These are phyloP conservation scores for Diaporthe sp. DNA, from an alignment of 2,329 filamentous ascomycete species.

Conservation along the genomic window DNA sequence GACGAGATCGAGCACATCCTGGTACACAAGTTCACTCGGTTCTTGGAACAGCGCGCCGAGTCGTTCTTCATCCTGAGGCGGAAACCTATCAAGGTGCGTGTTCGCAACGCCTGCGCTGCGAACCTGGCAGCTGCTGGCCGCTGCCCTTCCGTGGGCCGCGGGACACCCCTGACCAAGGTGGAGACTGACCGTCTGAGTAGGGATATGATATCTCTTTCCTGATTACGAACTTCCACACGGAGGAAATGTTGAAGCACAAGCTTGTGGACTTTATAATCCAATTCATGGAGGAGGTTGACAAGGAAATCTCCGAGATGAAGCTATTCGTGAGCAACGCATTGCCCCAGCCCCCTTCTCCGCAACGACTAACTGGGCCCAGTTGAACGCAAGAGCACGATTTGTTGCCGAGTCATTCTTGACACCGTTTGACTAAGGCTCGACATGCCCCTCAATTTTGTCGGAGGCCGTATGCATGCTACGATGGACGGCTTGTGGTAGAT, in stretches of 20 bases:
- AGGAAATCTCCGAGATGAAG: conserved; percentile 99
- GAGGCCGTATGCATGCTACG: not conserved
- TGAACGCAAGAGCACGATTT: conserved; percentile 97
- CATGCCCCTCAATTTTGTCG: not conserved
- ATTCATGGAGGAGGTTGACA: conserved; percentile 99
- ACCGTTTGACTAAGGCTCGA: conserved; percentile 60
- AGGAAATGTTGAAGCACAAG: conserved; percentile 99
- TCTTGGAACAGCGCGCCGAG: conserved; percentile 95
- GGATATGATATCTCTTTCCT: conserved; percentile 99
- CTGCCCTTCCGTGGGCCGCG: not conserved
- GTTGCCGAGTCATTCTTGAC: conserved; percentile 99
- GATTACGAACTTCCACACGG: conserved; percentile 98
- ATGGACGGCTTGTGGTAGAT: not conserved
- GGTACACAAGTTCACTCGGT: conserved; percentile 98
- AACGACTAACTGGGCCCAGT: conserved; percentile 61
- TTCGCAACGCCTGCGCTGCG: not conserved
- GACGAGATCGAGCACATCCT: conserved; percentile 99
- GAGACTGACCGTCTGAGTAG: conserved; percentile 57
- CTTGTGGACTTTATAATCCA: conserved; percentile 99
- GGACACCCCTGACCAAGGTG: conserved; percentile 14
- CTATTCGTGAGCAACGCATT: conserved; percentile 74
- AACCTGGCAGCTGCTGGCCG: not conserved
- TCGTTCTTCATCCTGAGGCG: conserved; percentile 96
- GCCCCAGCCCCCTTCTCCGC: conserved; percentile 45
- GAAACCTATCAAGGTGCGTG: conserved; percentile 89